Evolutionary conservation across 225 moss, liverwort and hornwort genomes (phyloP).

Genomic region (Pleurozium schreberi): DNA sequence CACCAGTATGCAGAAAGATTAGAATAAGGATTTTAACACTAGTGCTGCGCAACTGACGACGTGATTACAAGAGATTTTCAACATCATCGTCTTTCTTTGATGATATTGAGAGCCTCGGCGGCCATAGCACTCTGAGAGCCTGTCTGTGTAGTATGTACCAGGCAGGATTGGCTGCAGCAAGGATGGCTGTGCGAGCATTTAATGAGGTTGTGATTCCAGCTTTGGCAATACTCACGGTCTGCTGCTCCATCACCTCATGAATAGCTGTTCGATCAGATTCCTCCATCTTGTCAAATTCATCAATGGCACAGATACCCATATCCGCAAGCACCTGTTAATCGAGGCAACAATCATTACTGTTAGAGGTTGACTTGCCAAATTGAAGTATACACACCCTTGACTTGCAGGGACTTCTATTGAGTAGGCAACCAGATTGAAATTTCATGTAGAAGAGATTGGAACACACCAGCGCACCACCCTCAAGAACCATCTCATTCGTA

Average conservation of each 20-base stretch:
- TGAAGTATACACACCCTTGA: not conserved
- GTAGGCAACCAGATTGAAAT: not conserved
- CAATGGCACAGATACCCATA: slow-evolving; percentile 95
- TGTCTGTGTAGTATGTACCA: slow-evolving; percentile 33
- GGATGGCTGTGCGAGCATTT: slow-evolving; percentile 93
- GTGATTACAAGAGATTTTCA: not conserved
- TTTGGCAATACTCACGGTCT: slow-evolving; percentile 98
- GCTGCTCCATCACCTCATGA: slow-evolving; percentile 99
- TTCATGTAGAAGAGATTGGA: not conserved
- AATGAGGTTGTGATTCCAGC: slow-evolving; percentile 97
- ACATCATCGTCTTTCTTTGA: not conserved
- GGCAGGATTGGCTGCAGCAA: slow-evolving; percentile 96
- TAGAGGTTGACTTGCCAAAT: not conserved
- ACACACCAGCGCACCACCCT: slow-evolving; percentile 92
- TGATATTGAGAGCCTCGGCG: not conserved
- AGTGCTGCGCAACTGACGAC: not conserved
- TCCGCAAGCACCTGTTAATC: slow-evolving; percentile 74
- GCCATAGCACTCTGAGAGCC: not conserved
- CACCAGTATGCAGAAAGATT: not conserved
- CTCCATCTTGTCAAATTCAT: slow-evolving; percentile 99
- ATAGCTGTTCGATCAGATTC: slow-evolving; percentile 95
- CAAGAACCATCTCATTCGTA: slow-evolving; percentile 88
- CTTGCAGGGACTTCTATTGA: not conserved
- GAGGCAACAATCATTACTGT: not conserved
- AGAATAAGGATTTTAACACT: not conserved